Evolutionary conservation across 2,329 filamentous ascomycete genomes (phyloP).

Genomic region (Aspergillus carbonarius): DNA sequence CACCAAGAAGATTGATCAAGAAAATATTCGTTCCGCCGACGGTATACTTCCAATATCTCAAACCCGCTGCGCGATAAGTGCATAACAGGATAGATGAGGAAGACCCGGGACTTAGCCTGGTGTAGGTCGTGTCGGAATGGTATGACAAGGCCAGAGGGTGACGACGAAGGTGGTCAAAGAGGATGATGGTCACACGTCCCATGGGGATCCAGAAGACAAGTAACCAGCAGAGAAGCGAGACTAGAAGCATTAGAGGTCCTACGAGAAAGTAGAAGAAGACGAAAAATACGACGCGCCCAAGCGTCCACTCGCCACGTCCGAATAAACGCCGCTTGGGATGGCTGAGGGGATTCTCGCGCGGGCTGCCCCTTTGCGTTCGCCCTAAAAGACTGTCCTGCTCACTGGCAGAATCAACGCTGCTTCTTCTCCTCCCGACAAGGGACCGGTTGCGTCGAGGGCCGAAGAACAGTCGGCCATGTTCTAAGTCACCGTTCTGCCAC

Average conservation of each 20-base stretch:
- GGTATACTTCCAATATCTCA: constrained; percentile 99
- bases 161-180: constrained; percentile 87
- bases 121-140: constrained; percentile 77
- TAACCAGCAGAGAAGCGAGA: constrained; percentile 90
- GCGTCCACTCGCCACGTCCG: constrained; percentile 91
- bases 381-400: constrained; percentile 90
- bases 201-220: constrained; percentile 98
- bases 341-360: constrained; percentile 41
- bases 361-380: constrained; percentile 55
- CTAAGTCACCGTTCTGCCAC: constrained; percentile 96
- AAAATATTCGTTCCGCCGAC: constrained; percentile 98
- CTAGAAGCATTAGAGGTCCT: constrained; percentile 78
- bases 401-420: constrained; percentile 83
- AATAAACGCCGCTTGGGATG: constrained; percentile 80
- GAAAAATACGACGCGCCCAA: constrained; percentile 94
- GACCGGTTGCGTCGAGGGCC: constrained; percentile 75
- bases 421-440: constrained; percentile 79
- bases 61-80: constrained; percentile 91
- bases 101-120: constrained; percentile 67
- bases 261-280: constrained; percentile 92
- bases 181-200: constrained; percentile 87
- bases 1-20: constrained; percentile 90
- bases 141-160: constrained; percentile 93
- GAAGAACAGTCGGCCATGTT: constrained; percentile 94
- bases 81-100: constrained; percentile 88